phyloP scores from a whole-genome alignment of 768 basidiomycete genomes.

The Pleurotus eryngii region DNA sequence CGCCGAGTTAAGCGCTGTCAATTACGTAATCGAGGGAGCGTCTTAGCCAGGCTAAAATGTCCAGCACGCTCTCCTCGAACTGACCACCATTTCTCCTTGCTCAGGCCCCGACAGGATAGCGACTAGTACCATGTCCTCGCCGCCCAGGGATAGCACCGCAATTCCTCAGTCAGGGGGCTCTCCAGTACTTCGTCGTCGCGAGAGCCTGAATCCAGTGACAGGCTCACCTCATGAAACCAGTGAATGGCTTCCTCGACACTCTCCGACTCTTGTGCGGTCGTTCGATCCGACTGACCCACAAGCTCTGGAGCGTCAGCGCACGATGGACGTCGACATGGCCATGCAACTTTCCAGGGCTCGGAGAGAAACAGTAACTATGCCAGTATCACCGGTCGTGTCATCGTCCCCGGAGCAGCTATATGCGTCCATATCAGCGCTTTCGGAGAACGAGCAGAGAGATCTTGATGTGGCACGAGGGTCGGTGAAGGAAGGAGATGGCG shows the following conservation, averaged over 20 bases:
- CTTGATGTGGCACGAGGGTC: slow-evolving; percentile 36
- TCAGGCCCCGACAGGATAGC: no score
- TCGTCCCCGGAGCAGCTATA: slow-evolving; percentile 19
- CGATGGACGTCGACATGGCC: slow-evolving; percentile 94
- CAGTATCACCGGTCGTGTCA: slow-evolving; percentile 32
- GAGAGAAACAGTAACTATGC: slow-evolving; percentile 49
- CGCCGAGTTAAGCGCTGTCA: no score
- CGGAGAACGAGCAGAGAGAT: slow-evolving; percentile 47
- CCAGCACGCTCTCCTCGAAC: no score
- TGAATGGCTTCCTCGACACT: slow-evolving; percentile 44
- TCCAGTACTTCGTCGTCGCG: slow-evolving; percentile 32
- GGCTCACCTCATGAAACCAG: slow-evolving; percentile 36
- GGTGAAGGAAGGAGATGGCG: slow-evolving; percentile 13
- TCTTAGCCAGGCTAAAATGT: no score
- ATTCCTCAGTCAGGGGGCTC: slow-evolving; percentile 40
- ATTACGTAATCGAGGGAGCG: no score
- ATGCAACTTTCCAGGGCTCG: slow-evolving; percentile 74
- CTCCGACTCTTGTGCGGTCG: slow-evolving; percentile 60
- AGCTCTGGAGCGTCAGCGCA: slow-evolving; percentile 80
- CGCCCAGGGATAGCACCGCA: slow-evolving; percentile 26
- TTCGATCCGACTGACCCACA: slow-evolving; percentile 71
- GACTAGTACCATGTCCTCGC: slow-evolving; percentile 31
- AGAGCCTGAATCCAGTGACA: slow-evolving; percentile 27
- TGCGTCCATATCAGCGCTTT: slow-evolving; percentile 37
- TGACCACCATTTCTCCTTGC: no score